Base-by-base conservation (phyloP, 2,329 filamentous ascomycete genomes). In the Arthrobotrys iridis region DNA sequence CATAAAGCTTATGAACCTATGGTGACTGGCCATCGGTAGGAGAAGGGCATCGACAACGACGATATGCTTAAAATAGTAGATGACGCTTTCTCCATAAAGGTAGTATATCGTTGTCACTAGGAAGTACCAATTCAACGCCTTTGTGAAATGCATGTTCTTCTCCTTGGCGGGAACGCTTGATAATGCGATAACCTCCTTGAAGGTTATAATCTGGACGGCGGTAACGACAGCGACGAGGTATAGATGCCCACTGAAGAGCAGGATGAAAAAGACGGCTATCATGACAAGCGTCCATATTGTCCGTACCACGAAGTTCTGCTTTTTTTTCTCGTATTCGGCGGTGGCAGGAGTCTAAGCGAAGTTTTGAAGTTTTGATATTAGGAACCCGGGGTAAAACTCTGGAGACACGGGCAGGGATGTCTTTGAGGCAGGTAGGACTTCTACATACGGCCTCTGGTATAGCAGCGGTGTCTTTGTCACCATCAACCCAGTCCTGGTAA, bases 11-110 rank as follows among this genome's bases (percentile, higher is more conserved):
- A 99, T 97, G 85, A 99, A 99, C 79, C 95, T 88, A 82, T 99
- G 95, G 84, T 99, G 95, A 13, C 94, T 98, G 64, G 95, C 93
- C 81, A 99, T 89, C 6, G 95, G 95, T 70, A 97, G 85, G 76
- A 99, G 86, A 48, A 98, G 91, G 83, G 91, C 92, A 83, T 99
- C 95, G 48, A 99, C 93, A 72, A 99, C 85, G 45, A 99, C 89
- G 78, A 99, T 94, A 82, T 99, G 95, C 87, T 99, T 99, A 85
- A 99, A 99, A 84, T 99, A 99, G 85, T 99, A 99, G 81, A 99
- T 97, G 81, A 99, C 94, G 80, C 93, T 97, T 84, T 99, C 95
- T 81, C 95, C 95, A 82, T 99, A 99, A 58, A 99, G 86, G 80
- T 97, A 99, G 86, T 99, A 99, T 94, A 99, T 98, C 79, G 94